Base-by-base conservation (phyloP, 164 flowering plant species). In the Vitis rotundifolia region DNA sequence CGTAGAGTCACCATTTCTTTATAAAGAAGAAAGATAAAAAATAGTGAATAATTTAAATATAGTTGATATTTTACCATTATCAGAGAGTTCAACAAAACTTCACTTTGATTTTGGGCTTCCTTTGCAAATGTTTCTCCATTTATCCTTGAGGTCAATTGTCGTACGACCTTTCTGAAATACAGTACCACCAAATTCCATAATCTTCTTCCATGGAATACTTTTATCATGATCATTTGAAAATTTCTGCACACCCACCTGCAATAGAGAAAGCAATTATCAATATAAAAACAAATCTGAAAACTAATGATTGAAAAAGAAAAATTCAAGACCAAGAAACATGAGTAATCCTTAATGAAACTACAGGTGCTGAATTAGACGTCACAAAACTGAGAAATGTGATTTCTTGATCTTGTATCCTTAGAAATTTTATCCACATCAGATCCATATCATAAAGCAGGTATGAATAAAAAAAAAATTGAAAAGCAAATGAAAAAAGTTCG, bases 81-180 rank as follows among this genome's bases (percentile, higher is more conserved):
- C 60, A 58, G 37, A 63, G 37, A 12, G 13, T 63, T 6, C 44
- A 59, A 59, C 37, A 59, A 26, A 59, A 26, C 8, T 18, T 68
- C 54, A 76, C 48, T 71, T 76, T 29, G 56, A 3, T 31, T 56
- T 75, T 1, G 81, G 52, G 61, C 68, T 71, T 64, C 63, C 71
- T 75, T 70, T 79, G 72, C 78, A 73, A 56, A 86, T 75, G 71
- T 86, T 86, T 73, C 86, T 76, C 89, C 87, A 86, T 68, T 85
- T 83, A 66, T 83, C 79, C 72, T 82, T 82, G 2, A 82, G 83
- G 76, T 86, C 86, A 15, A 64, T 15, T 8, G 84, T 2, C 1
- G 75, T 83, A 12, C 86, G 80, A 59, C 77, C 67, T 22, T 59
- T 72, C 49, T 52, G 54, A 58, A 83, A 84, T 28, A 75, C 81